phyloP scores from a whole-genome alignment of 1,284 basidiomycete species.

The Moesziomyces aphidis region DNA sequence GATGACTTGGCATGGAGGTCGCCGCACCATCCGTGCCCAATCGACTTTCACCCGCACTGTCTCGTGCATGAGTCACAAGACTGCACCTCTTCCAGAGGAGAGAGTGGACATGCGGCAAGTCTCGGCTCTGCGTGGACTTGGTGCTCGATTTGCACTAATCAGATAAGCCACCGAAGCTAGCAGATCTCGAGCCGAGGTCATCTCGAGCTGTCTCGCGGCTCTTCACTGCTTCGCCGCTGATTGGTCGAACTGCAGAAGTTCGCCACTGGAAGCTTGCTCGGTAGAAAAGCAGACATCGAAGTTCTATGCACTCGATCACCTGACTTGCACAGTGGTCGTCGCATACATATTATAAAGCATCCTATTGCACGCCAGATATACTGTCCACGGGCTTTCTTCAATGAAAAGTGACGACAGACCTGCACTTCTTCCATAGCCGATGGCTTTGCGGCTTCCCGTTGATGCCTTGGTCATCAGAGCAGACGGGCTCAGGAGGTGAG shows the following conservation, averaged over 20 bases:
- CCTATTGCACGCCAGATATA: no score
- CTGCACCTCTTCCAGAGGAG: background rate
- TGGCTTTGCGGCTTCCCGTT: no score
- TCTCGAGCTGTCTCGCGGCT: background rate
- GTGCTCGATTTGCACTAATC: conserved; percentile 20
- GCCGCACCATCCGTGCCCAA: background rate
- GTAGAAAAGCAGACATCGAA: background rate
- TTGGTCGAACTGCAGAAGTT: background rate
- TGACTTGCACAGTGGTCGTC: no score
- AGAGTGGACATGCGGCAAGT: background rate
- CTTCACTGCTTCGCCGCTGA: background rate
- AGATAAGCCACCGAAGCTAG: conserved; percentile 6
- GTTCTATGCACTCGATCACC: background rate
- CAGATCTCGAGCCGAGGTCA: background rate
- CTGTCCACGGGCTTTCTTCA: no score
- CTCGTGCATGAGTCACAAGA: background rate
- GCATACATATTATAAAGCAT: no score
- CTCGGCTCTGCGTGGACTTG: background rate
- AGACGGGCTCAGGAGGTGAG: no score
- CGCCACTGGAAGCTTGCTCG: background rate
- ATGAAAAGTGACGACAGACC: no score
- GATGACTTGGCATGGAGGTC: background rate
- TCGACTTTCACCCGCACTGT: background rate
- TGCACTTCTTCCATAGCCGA: no score
- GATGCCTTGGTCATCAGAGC: no score